Evolutionary conservation across 306 rosid species (phyloP).

Genomic region (Nissolia schottii): DNA sequence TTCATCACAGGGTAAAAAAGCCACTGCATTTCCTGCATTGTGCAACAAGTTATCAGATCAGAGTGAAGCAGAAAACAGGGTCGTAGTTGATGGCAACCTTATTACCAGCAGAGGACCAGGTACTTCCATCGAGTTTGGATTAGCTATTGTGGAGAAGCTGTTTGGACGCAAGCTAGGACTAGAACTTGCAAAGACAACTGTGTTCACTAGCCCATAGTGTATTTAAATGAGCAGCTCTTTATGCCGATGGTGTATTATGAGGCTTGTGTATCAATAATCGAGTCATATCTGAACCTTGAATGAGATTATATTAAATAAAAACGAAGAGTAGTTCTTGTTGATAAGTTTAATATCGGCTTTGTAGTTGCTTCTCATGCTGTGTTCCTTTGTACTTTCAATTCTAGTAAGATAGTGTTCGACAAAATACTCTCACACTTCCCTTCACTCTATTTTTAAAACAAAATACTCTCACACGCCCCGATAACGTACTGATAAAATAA

Average conservation of each 20-base stretch:
- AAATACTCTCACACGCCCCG: too few relatives aligned
- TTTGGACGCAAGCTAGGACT: conserved; percentile 54
- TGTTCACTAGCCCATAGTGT: conserved; percentile 40
- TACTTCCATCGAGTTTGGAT: conserved; percentile 69
- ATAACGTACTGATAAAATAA: too few relatives aligned
- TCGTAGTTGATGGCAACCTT: conserved; percentile 77
- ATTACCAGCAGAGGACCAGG: conserved; percentile 92
- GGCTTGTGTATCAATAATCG: conserved; percentile 32
- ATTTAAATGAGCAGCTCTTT: conserved; percentile 12
- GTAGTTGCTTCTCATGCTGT: not conserved
- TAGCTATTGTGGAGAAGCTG: conserved; percentile 79
- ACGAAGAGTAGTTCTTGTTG: not conserved
- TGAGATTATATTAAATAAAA: conserved; percentile 4
- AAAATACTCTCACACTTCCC: too few relatives aligned
- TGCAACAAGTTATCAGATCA: conserved; percentile 66
- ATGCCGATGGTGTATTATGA: not conserved
- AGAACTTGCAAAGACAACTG: conserved; percentile 50
- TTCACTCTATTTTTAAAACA: too few relatives aligned
- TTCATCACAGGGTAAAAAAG: conserved; percentile 61
- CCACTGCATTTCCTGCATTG: conserved; percentile 77
- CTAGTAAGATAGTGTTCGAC: not conserved
- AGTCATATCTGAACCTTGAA: conserved; percentile 3
- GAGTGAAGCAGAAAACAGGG: conserved; percentile 72
- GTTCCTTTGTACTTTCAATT: not conserved
- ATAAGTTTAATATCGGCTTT: not conserved